Evolutionary conservation across 176 grass and related monocot species (phyloP).

Genomic region (sorghum (Sorghum bicolor)): Sorghum_bicolor_NCBIv3 NC_012871.2:71350501-71351000

Average conservation of each 20-base stretch:
- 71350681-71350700: neutral
- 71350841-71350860: neutral
- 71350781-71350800: neutral
- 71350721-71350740: neutral
- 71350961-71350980: neutral
- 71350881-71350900: neutral
- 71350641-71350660: neutral
- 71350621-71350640: neutral
- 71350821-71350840: neutral
- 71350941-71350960: neutral
- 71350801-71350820: neutral
- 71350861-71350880: neutral
- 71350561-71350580: neutral
- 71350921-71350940: neutral
- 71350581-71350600: neutral
- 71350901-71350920: neutral
- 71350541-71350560: neutral
- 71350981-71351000: neutral
- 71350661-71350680: neutral
- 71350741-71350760: neutral
- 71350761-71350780: neutral
- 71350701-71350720: neutral
- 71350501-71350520: neutral
- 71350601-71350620: neutral
- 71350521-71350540: neutral